These are phyloP conservation scores for Theobroma cacao DNA, from an alignment of 345 rosid species.

Conservation along the genomic window DNA sequence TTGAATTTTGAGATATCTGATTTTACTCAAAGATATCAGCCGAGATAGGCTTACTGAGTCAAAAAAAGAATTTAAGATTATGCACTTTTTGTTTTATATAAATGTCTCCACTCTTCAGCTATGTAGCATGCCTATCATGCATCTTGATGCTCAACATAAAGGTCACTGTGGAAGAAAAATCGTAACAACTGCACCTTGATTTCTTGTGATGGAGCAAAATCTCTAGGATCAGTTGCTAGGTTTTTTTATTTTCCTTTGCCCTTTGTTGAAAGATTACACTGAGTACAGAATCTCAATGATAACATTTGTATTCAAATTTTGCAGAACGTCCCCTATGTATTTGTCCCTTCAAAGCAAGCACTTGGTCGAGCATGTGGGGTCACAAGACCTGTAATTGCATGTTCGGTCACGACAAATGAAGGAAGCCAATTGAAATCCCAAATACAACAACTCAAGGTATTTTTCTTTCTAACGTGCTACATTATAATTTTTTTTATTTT, in stretches of 20 bases:
- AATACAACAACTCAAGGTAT: conserved; percentile 85
- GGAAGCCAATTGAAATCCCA: conserved; percentile 85
- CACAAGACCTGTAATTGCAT: conserved; percentile 89
- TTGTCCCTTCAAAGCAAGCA: conserved; percentile 95
- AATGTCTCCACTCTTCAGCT: not conserved
- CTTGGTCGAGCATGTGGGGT: conserved; percentile 99
- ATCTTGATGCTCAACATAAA: not conserved
- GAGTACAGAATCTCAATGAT: not conserved
- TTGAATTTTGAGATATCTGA: not conserved
- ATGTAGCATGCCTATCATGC: not conserved
- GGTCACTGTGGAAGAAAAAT: not conserved
- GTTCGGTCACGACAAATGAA: conserved; percentile 83
- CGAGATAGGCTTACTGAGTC: not conserved
- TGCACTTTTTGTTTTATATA: not conserved
- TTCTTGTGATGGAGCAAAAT: not conserved
- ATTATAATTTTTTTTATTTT: not conserved
- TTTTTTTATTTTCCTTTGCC: not conserved
- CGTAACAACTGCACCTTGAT: not conserved
- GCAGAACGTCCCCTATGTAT: conserved; percentile 98
- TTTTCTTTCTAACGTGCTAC: not conserved
- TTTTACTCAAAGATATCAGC: not conserved
- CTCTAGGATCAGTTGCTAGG: not conserved
- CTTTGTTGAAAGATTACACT: not conserved
- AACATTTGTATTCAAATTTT: not conserved
- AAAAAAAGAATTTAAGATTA: not conserved